Evolutionary conservation across 2,329 filamentous ascomycete genomes (phyloP).

Genomic region (Phaeosphaeriaceae sp.): DNA sequence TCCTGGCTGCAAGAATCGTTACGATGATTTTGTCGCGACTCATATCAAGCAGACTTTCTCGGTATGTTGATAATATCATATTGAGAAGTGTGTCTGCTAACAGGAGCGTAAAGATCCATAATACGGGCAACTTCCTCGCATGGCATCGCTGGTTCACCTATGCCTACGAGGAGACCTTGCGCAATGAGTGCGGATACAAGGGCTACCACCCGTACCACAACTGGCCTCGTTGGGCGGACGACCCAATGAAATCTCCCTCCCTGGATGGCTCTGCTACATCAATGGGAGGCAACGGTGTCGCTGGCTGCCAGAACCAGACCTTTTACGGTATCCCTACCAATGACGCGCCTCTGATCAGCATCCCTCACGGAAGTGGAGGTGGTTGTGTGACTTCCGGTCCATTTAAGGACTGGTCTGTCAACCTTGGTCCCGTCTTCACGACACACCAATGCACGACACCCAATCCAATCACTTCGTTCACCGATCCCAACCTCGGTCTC

Average conservation of each 20-base stretch:
- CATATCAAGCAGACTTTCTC: conserved; percentile 40
- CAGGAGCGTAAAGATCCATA: conserved; percentile 22
- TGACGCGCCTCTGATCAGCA: conserved; percentile 31
- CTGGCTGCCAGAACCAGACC: conserved; percentile 31
- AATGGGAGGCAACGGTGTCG: conserved; percentile 54
- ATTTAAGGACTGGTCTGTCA: conserved; percentile 55
- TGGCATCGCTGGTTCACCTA: conserved; percentile 39
- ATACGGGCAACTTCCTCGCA: conserved; percentile 37
- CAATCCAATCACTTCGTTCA: conserved; percentile 36
- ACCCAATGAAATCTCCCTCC: conserved; percentile 54
- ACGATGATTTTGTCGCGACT: conserved; percentile 41
- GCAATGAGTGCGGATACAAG: conserved; percentile 39
- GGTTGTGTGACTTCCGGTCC: conserved; percentile 62
- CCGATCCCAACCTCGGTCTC: conserved; percentile 31
- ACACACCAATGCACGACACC: conserved; percentile 34
- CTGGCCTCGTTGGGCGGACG: conserved; percentile 34
- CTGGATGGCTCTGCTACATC: conserved; percentile 62
- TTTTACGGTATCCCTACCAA: conserved; percentile 34
- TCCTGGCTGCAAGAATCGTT: conserved; percentile 37
- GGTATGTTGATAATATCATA: conserved; percentile 9
- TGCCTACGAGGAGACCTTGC: conserved; percentile 36
- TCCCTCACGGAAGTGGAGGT: conserved; percentile 60
- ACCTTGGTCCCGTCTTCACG: conserved; percentile 57
- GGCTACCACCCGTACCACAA: conserved; percentile 42
- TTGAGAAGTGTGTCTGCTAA: not conserved